Conservation (phyloP, 2,329 filamentous ascomycete species). For the Pseudocercospora crystallina region DNA sequence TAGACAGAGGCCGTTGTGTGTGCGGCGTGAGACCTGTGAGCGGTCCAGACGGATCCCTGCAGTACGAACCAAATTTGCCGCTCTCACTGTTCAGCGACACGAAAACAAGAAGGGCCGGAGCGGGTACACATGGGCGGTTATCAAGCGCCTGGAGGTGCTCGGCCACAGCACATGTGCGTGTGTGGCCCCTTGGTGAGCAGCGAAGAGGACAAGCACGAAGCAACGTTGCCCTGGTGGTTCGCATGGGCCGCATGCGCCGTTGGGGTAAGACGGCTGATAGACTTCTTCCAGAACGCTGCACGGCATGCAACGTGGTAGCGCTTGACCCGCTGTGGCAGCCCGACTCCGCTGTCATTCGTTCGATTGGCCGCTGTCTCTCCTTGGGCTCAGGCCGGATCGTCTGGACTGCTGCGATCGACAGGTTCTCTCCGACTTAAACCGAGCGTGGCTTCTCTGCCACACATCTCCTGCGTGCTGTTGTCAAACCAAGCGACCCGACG, state of each 20-base stretch:
- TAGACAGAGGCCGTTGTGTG: background rate
- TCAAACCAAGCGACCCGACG: background rate
- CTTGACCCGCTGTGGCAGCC: background rate
- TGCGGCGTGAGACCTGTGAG: constrained; percentile 1
- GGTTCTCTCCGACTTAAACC: background rate
- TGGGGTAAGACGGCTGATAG: background rate
- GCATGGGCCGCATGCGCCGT: constrained; percentile 1
- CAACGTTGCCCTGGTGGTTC: background rate
- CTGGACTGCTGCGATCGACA: background rate
- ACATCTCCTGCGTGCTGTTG: background rate
- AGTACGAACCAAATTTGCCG: constrained; percentile 1
- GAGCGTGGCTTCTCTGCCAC: background rate
- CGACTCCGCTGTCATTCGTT: too few relatives aligned
- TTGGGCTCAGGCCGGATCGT: background rate
- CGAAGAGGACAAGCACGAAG: background rate
- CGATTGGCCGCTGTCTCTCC: too few relatives aligned
- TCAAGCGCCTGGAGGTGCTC: too few relatives aligned
- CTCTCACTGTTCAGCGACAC: background rate
- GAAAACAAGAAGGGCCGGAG: background rate
- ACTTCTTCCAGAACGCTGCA: constrained; percentile 1
- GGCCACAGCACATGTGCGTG: too few relatives aligned
- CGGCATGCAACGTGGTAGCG: background rate
- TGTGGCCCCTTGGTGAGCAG: background rate
- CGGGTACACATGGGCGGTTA: background rate
- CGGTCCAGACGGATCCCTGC: constrained; percentile 1